Base-by-base conservation (phyloP, 192 early-diverging fungal species). In the Phlyctochytrium arcticum region DNA sequence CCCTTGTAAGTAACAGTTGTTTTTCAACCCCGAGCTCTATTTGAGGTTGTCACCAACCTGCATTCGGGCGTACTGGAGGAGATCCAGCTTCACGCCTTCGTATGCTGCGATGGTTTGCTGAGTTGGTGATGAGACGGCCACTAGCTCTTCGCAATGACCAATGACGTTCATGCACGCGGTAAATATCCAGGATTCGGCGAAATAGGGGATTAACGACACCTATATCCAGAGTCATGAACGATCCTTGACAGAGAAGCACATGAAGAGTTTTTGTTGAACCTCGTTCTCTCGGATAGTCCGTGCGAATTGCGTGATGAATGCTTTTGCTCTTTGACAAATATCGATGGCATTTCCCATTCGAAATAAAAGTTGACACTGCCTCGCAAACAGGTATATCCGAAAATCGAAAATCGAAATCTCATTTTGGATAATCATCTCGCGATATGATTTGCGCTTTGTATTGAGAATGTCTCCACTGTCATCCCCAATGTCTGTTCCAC, bases 361-460 rank as follows among this genome's bases (percentile, higher is more conserved):
- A 21, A 92, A 78, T 17, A 97, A 71, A 49, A 99, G 73, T 47
- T 83, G 81, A 39, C 83, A 85, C 64, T 99, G 97, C n/a, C 93
- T 75, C 34, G 90, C 92, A 76, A 97, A 95, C 19, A 99, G 74
- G 73, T 99, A 99, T 57, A 92, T 85, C 54, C 95, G 85, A 63
- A 99, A 96, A 73, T 99, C 97, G 74, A 97, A 99, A 48, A 98
- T 89, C 3, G 89, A 83, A 24, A 96, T 94, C 2, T 77, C 84
- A 75, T 93, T 99, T 62, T 94, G 88, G 29, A 88, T 87, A 66
- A 98, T 94, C 74, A 86, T 77, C 44, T 93, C 89, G 39, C 90
- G 80, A 66, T 97, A 99, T 2, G 86, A 84, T 70, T 94, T 96
- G 29, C 76, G 78, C 39, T 79, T 75, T 24, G 90, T 60, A 48